These are phyloP conservation scores for Kluyveromyces marxianus DNA, from an alignment of 1,139 yeast species.

Conservation along the genomic window DNA sequence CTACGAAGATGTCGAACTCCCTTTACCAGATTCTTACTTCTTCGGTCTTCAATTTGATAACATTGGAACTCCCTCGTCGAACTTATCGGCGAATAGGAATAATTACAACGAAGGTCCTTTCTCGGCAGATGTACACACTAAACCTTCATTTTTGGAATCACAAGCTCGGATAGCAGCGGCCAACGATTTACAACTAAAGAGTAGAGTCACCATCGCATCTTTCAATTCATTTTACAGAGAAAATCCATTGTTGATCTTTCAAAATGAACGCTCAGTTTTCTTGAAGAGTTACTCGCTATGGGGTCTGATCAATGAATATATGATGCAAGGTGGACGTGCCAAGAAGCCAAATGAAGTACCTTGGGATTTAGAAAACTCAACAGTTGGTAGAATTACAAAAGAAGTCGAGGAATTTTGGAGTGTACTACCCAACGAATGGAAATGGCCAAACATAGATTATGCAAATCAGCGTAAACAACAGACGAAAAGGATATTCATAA, in stretches of 20 bases:
- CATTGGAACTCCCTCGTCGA: too few species aligned
- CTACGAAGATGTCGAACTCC: slow-evolving; percentile 6
- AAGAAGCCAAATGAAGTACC: slow-evolving; percentile 5
- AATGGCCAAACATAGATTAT: slow-evolving; percentile 4
- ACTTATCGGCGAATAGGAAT: too few species aligned
- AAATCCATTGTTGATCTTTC: not conserved
- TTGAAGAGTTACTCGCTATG: slow-evolving; percentile 6
- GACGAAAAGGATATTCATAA: not conserved
- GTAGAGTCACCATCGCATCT: not conserved
- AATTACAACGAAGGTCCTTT: not conserved
- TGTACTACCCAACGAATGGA: slow-evolving; percentile 7
- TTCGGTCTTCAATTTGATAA: not conserved
- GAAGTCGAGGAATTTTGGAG: slow-evolving; percentile 6
- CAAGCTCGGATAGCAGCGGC: not conserved
- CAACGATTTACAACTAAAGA: not conserved
- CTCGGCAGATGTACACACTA: not conserved
- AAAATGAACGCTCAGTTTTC: not conserved
- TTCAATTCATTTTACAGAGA: not conserved
- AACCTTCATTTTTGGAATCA: not conserved
- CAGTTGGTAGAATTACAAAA: slow-evolving; percentile 4
- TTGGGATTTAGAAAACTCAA: slow-evolving; percentile 8
- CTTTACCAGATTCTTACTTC: slow-evolving; percentile 5
- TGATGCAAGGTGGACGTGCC: slow-evolving; percentile 6
- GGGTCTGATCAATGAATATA: slow-evolving; percentile 7
- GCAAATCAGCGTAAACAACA: not conserved